phyloP scores from a whole-genome alignment of 2,329 filamentous ascomycete genomes.

The Exophiala dermatitidis region DNA sequence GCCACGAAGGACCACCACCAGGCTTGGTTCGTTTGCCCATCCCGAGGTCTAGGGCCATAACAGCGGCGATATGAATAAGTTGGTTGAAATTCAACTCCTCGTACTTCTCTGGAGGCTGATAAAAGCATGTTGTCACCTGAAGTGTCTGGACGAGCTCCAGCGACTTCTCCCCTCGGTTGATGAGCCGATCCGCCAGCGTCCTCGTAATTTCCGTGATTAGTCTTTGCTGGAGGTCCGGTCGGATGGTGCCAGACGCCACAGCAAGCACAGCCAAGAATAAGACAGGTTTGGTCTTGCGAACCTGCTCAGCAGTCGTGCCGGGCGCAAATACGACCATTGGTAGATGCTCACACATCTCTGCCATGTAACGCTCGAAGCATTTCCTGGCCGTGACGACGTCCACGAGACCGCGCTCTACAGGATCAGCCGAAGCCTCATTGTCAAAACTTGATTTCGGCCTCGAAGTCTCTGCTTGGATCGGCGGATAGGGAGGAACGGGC shows the following conservation, averaged over 20 bases:
- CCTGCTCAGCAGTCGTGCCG: slow-evolving; percentile 46
- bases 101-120: slow-evolving; percentile 72
- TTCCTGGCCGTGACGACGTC: slow-evolving; percentile 45
- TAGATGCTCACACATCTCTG: slow-evolving; percentile 48
- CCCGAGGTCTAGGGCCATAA: slow-evolving; percentile 78
- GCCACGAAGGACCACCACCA: slow-evolving; percentile 33
- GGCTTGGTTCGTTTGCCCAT: slow-evolving; percentile 53
- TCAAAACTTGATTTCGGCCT: slow-evolving; percentile 12
- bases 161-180: slow-evolving; percentile 70
- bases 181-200: slow-evolving; percentile 64
- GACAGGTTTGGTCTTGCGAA: slow-evolving; percentile 53
- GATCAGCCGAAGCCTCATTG: slow-evolving; percentile 35
- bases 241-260: slow-evolving; percentile 46
- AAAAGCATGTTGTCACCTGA: slow-evolving; percentile 71
- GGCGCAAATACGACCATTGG: slow-evolving; percentile 53
- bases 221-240: slow-evolving; percentile 51
- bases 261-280: slow-evolving; percentile 54
- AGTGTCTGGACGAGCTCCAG: slow-evolving; percentile 76
- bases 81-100: slow-evolving; percentile 89
- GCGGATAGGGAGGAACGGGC: slow-evolving; percentile 4
- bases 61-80: slow-evolving; percentile 69
- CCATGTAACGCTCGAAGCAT: slow-evolving; percentile 52
- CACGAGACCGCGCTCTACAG: slow-evolving; percentile 47
- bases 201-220: slow-evolving; percentile 65
- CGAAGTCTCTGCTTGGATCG: slow-evolving; percentile 8